A percentile compares a stretch with the other conserved stretches of the same genome.
phyloP scores from a whole-genome alignment of 1,284 basidiomycete genomes.

The Melampsora larici-populina region DNA sequence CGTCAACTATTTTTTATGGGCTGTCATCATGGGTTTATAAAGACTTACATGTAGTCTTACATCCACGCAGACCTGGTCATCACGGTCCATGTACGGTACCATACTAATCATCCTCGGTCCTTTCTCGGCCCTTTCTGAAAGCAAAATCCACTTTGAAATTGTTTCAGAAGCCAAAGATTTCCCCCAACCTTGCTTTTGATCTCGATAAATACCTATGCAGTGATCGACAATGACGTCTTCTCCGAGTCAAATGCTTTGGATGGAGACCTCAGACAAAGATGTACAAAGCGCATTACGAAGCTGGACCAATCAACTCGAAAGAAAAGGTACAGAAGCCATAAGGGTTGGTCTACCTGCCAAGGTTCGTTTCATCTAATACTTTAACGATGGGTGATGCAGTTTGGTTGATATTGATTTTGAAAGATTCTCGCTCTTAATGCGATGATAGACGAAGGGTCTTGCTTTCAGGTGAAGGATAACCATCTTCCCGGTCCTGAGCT shows the following conservation, averaged over 20 bases:
- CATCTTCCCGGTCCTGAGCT: slow-evolving; percentile 11
- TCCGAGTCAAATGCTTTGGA: slow-evolving; percentile 26
- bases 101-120: too few species aligned
- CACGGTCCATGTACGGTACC: too few species aligned
- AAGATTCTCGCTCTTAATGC: slow-evolving; percentile 39
- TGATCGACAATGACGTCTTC: not conserved
- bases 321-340: slow-evolving; percentile 26
- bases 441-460: slow-evolving; percentile 18
- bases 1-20: too few species aligned
- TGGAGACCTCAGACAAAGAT: slow-evolving; percentile 24
- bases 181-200: too few species aligned
- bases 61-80: too few species aligned
- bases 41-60: too few species aligned
- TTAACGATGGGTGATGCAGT: not conserved
- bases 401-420: not conserved
- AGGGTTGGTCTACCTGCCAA: slow-evolving; percentile 21
- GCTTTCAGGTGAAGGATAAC: not conserved
- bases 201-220: too few species aligned
- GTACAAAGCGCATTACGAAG: slow-evolving; percentile 24
- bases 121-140: too few species aligned
- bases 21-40: too few species aligned
- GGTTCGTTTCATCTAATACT: slow-evolving; percentile 8
- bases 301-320: slow-evolving; percentile 27
- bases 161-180: too few species aligned
- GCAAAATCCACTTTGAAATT: too few species aligned